These are phyloP conservation scores for Trichoderma sp. DNA, from an alignment of 2,329 filamentous ascomycete species.

Conservation along the genomic window DNA sequence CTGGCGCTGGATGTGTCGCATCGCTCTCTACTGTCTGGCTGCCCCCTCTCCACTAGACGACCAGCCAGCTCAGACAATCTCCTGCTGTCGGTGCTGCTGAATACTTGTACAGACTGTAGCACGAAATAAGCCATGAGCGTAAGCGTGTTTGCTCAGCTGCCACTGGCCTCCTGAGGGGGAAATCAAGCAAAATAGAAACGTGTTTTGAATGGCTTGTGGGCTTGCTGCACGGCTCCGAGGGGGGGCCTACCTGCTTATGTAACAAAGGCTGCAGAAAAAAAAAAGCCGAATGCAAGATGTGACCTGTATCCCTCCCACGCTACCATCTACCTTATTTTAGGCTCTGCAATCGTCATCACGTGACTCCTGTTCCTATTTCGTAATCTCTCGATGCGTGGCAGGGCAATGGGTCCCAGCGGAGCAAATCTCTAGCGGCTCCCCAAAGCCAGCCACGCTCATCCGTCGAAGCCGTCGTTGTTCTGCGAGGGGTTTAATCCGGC, in stretches of 20 bases:
- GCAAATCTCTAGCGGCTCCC: background rate
- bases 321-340: conserved; percentile 17
- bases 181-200: background rate
- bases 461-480: background rate
- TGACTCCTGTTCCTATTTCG: conserved; percentile 12
- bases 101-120: background rate
- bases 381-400: background rate
- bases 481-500: conserved; percentile 2
- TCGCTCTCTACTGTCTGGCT: background rate
- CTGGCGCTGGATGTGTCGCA: background rate
- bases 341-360: conserved; percentile 21
- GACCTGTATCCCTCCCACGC: conserved; percentile 19
- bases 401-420: background rate
- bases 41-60: conserved; percentile 2
- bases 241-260: conserved; percentile 24
- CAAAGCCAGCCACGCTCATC: conserved; percentile 8
- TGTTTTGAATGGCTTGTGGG: conserved; percentile 2
- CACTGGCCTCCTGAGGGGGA: background rate
- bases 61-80: conserved; percentile 11
- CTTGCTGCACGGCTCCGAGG: conserved; percentile 9
- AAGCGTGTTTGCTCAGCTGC: background rate
- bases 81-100: background rate
- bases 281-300: conserved; percentile 29
- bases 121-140: background rate
- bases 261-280: conserved; percentile 26